Evolutionary conservation across 306 rosid species (phyloP), one percentile per base, ranked within the genome.

Genomic region (Cucumis melo): DNA sequence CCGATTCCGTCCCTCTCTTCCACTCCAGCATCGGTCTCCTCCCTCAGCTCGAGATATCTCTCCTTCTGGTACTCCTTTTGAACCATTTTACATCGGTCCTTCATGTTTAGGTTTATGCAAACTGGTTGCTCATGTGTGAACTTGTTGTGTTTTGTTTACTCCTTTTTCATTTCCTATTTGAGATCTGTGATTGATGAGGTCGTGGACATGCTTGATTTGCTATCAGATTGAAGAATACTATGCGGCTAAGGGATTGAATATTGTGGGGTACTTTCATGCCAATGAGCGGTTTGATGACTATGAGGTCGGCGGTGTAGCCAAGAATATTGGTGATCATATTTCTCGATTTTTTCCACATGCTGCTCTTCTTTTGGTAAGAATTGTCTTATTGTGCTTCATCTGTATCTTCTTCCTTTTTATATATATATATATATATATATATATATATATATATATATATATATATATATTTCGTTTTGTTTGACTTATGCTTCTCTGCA

Each of bases 31-130:
- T 92, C 81, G 87, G 96, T 38, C 98, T 94, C 59, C 98, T 94
- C 68, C 98, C 98, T 9, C 97, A 89, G 82, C 87, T 94, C 53
- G 98, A 94, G 89, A 94, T 92, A 83, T 89, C 98, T n/a, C 98
- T 94, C 61, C 83, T 94, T 38, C 89, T 94, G 84, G 98, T 94
- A 70, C 24, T 14, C 61, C 32, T 48, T 48, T 70, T 54, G 34
- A 8, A 36, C 36, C 19, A 67, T 27, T 51, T 48, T 21, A 38
- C 27, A 65, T 44, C 77, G 54, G 17, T 54, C 8, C 50, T 39
- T 75, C 7, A 0, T 62, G 53, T 54, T 39, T 19, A n/a, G 74
- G 17, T 54, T 34, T 56, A 23, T 59, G 6, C 61, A 13, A 16
- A 46, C 65, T 21, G 11, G 36, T 59, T 20, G 19, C 54, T 11